phyloP scores from a whole-genome alignment of 2,329 filamentous ascomycete species.

The Calonectria multiphialidica region DNA sequence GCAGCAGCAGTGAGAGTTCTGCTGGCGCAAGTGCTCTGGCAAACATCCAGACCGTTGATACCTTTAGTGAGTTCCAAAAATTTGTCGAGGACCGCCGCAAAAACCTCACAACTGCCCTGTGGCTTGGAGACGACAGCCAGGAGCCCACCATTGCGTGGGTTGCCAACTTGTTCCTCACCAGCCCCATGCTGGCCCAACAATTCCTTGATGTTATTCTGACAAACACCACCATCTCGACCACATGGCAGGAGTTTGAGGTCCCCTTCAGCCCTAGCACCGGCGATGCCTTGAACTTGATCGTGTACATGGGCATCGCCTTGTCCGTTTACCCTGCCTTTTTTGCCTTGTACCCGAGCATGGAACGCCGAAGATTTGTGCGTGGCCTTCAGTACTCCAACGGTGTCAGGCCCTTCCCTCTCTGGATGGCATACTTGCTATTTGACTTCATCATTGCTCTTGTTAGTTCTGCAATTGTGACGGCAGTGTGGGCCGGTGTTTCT shows the following conservation, averaged over 20 bases:
- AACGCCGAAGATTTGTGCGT: slow-evolving; percentile 82
- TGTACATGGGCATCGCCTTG: slow-evolving; percentile 86
- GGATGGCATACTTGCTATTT: slow-evolving; percentile 85
- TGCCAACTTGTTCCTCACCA: slow-evolving; percentile 70
- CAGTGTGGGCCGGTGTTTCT: slow-evolving; percentile 76
- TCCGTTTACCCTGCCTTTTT: slow-evolving; percentile 88
- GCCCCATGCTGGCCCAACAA: slow-evolving; percentile 74
- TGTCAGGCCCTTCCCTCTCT: slow-evolving; percentile 83
- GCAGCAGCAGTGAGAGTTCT: slow-evolving; percentile 28
- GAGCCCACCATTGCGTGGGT: slow-evolving; percentile 78
- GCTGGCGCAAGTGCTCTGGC: slow-evolving; percentile 33
- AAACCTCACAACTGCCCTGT: slow-evolving; percentile 82
- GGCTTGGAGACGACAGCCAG: slow-evolving; percentile 72
- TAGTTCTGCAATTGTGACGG: slow-evolving; percentile 74
- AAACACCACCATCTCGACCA: slow-evolving; percentile 76
- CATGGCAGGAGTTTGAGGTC: slow-evolving; percentile 81
- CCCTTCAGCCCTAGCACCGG: slow-evolving; percentile 78
- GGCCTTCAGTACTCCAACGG: slow-evolving; percentile 93
- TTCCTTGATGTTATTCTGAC: slow-evolving; percentile 74
- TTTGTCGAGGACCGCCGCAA: slow-evolving; percentile 73
- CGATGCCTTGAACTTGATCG: slow-evolving; percentile 80
- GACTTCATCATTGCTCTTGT: slow-evolving; percentile 81
- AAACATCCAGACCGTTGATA: slow-evolving; percentile 69
- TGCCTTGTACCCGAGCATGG: slow-evolving; percentile 87
- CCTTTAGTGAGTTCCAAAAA: slow-evolving; percentile 75